A percentile compares a stretch with the other conserved stretches of the same genome.
These are phyloP conservation scores for Paramecium tetraurelia DNA, from an alignment of 73 alveolate species.

Conservation along the genomic window DNA sequence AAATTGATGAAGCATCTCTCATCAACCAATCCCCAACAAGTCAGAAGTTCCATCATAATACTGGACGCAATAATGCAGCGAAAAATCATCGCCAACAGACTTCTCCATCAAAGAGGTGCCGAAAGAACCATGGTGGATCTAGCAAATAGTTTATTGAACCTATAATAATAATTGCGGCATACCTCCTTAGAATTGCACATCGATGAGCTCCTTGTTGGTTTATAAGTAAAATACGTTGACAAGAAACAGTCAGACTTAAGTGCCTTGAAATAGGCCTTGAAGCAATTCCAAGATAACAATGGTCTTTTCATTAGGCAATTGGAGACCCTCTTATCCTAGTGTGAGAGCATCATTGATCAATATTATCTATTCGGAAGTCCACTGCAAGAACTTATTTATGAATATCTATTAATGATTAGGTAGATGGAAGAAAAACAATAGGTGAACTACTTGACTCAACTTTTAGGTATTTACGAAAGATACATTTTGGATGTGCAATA, in stretches of 20 bases:
- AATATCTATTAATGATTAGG: constrained; percentile 8
- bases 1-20: neutral
- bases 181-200: neutral
- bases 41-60: neutral
- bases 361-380: neutral
- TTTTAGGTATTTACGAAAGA: neutral
- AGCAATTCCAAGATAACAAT: neutral
- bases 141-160: neutral
- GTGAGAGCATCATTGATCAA: constrained; percentile 31
- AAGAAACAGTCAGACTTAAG: neutral
- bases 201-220: neutral
- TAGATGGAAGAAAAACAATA: neutral
- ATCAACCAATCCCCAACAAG: neutral
- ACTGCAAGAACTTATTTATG: neutral
- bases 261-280: neutral
- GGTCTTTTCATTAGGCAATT: neutral
- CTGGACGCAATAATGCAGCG: neutral
- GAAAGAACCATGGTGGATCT: constrained; percentile 26
- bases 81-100: constrained; percentile 22
- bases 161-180: constrained; percentile 3
- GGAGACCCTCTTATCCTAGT: neutral
- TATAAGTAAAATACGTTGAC: neutral
- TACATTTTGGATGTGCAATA: neutral
- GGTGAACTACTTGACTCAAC: neutral
- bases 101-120: constrained; percentile 7